Evolutionary conservation across 192 early-diverging fungal species (phyloP).

Genomic region (Entomortierella lignicola): DNA sequence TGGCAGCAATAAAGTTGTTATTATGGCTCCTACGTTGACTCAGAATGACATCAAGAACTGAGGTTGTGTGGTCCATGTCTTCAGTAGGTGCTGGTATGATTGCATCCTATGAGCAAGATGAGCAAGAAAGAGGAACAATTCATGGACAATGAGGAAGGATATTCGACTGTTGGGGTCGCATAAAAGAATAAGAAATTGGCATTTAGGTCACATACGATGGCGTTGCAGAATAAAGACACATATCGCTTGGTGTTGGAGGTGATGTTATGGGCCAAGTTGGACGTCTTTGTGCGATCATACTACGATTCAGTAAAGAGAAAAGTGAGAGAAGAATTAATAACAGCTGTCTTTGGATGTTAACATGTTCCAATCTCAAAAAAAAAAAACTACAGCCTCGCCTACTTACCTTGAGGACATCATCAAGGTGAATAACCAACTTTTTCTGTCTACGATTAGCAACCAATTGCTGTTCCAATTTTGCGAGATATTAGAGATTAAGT

Average conservation of each 20-base stretch:
- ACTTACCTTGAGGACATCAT: constrained; percentile 70
- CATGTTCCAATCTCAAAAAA: no score
- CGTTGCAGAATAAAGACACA: constrained; percentile 79
- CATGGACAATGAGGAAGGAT: neutral
- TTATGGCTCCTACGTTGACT: constrained; percentile 84
- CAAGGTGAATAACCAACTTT: constrained; percentile 71
- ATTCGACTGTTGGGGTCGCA: neutral
- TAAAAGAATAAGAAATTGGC: neutral
- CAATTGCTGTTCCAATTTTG: constrained; percentile 64
- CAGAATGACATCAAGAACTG: constrained; percentile 91
- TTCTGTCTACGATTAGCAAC: constrained; percentile 72
- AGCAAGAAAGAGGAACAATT: neutral
- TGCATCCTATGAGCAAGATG: constrained; percentile 23
- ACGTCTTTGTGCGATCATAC: constrained; percentile 41
- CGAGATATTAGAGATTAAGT: no score
- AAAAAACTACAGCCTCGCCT: neutral
- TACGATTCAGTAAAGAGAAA: constrained; percentile 3
- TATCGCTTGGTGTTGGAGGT: constrained; percentile 89
- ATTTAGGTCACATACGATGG: constrained; percentile 63
- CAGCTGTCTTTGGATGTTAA: neutral
- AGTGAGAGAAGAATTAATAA: neutral
- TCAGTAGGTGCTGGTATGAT: constrained; percentile 63
- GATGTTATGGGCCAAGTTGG: constrained; percentile 73
- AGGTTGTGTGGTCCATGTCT: constrained; percentile 72
- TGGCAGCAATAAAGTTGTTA: constrained; percentile 46